Evolutionary conservation across 305 asterid genomes (phyloP).

Genomic region (Striga hermonthica): DNA sequence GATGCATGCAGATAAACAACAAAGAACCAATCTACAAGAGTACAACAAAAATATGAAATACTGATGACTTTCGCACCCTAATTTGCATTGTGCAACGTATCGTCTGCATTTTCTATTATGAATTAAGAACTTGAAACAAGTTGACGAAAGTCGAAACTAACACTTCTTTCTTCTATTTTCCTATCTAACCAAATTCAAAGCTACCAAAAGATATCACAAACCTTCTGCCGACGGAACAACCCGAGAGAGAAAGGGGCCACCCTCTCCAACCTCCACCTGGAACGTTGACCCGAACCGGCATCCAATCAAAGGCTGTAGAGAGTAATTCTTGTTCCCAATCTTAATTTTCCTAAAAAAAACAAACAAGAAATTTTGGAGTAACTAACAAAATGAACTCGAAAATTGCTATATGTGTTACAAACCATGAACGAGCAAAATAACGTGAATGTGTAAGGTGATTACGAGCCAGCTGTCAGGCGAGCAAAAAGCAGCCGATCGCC

Average conservation of each 20-base stretch:
- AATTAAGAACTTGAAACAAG: neutral
- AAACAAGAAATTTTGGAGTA: conserved; percentile 3
- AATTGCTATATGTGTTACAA: neutral
- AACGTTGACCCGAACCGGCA: conserved; percentile 76
- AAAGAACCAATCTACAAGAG: conserved; percentile 2
- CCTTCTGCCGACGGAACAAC: conserved; percentile 58
- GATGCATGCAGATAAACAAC: too few species aligned
- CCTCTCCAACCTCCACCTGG: conserved; percentile 65
- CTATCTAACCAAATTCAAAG: conserved; percentile 8
- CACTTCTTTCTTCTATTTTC: neutral
- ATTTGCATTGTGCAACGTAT: neutral
- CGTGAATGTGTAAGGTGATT: conserved; percentile 31
- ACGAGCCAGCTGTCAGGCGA: conserved; percentile 85
- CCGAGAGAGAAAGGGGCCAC: conserved; percentile 63
- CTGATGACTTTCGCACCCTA: neutral
- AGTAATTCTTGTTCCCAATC: conserved; percentile 72
- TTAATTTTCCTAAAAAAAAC: conserved; percentile 58
- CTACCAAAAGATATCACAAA: conserved; percentile 19
- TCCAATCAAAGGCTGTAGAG: conserved; percentile 79
- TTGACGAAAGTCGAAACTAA: neutral
- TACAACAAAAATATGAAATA: neutral
- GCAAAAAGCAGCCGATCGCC: conserved; percentile 89
- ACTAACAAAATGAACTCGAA: neutral
- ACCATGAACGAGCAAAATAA: neutral
- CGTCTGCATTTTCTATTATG: neutral